Conservation (phyloP, 352 stramenopile species). For the Phytophthora rubi region DNA sequence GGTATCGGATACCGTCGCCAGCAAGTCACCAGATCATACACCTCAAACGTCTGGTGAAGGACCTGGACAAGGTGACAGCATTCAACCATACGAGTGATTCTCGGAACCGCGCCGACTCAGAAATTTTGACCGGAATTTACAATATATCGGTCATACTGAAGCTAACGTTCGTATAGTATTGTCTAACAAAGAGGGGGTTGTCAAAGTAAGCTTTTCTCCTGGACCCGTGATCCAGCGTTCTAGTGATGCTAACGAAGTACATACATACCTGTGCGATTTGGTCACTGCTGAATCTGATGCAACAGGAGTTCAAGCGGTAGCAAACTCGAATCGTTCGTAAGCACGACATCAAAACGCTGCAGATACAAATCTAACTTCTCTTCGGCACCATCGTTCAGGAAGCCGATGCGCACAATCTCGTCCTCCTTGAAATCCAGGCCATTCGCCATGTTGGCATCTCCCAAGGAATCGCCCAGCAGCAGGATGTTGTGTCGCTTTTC, state of each 20-base stretch:
- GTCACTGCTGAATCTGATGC: conserved; percentile 54
- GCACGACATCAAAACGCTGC: conserved; percentile 74
- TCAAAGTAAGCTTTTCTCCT: too few relatives aligned
- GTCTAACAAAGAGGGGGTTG: too few relatives aligned
- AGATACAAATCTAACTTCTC: conserved; percentile 71
- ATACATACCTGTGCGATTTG: neutral
- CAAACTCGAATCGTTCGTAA: conserved; percentile 78
- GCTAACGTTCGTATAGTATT: too few relatives aligned
- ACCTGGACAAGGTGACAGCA: too few relatives aligned
- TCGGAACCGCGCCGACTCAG: too few relatives aligned
- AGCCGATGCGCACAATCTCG: conserved; percentile 75
- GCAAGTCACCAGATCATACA: conserved; percentile 31
- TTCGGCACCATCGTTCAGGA: conserved; percentile 65
- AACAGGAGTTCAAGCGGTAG: conserved; percentile 62
- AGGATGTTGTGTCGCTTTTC: conserved; percentile 79
- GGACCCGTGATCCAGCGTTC: too few relatives aligned
- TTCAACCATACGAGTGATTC: too few relatives aligned
- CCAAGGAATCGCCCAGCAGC: conserved; percentile 74
- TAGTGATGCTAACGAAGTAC: neutral
- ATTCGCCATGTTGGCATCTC: conserved; percentile 73
- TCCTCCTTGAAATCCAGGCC: conserved; percentile 63
- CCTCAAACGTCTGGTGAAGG: neutral
- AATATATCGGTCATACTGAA: too few relatives aligned
- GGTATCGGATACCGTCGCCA: conserved; percentile 20
- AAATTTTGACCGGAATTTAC: too few relatives aligned